Base-by-base conservation (phyloP, 768 basidiomycete species). In the Auricularia heimuer region DNA sequence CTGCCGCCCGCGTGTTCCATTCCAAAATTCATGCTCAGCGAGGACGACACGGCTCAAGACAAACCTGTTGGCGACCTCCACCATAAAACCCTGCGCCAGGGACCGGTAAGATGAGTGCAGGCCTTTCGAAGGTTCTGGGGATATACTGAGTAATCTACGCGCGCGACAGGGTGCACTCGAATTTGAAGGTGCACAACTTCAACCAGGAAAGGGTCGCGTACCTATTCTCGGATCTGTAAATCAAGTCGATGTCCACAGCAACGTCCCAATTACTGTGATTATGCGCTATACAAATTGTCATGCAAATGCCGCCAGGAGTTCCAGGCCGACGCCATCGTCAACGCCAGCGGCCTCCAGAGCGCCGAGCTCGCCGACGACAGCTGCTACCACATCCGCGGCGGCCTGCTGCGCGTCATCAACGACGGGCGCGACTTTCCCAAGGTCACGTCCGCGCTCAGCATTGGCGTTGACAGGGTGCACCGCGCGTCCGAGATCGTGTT, bases 161-260 rank as follows among this genome's bases (percentile, higher is more conserved):
- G 0, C 85, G 93, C 66, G 97, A 98, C 72, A 91, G 88, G 73
- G 86, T 98, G 67, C 82, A 83, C 68, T 97, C 97, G 29, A 29
- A 29, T 29, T 29, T 29, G 2, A 96, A 98, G 76, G 80, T 99
- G 62, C 92, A 92, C 71, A 92, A 98, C 70, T 81, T 98, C 69
- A 97, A 99, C 75, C 90, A 94, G 72, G 94, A 98, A 72, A 98
- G 98, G 77, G 83, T 98, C 29, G 81, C 94, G 4, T 82, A 87
- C n/a, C 84, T 99, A 54, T 99, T 97, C 74, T 88, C 92, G 29
- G 97, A 99, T 74, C 82, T 98, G 37, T 88, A 97, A 44, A 89
- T 94, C 67, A 96, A 99, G 74, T 98, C 96, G 3, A 80, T 94
- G 70, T 93, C 93, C n/a, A 99, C 1, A 95, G 96, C n/a, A 98